phyloP scores from a whole-genome alignment of 257 asterid species.

The Petunia axillaris region DNA sequence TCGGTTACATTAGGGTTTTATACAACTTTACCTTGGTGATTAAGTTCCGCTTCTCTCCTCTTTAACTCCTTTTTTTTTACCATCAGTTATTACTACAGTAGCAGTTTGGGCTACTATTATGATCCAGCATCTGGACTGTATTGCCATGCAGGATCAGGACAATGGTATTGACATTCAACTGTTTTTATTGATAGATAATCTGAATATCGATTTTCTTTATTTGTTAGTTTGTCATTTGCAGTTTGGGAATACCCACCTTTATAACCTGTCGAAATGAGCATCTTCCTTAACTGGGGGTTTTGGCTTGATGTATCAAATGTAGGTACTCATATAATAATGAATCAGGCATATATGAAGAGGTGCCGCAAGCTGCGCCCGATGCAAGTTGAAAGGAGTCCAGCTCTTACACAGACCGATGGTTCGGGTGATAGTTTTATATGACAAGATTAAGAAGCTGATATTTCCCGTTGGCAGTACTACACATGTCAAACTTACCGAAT shows the following conservation, averaged over 20 bases:
- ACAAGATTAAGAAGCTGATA: not conserved
- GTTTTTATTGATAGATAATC: not conserved
- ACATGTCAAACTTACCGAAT: not conserved
- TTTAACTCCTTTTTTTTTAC: not conserved
- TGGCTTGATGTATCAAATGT: not conserved
- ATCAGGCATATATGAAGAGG: constrained; percentile 68
- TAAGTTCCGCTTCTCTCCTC: not conserved
- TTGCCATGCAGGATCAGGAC: constrained; percentile 82
- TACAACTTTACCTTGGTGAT: too few relatives aligned
- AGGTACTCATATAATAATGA: constrained; percentile 83
- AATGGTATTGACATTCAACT: constrained; percentile 57
- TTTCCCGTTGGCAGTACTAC: not conserved
- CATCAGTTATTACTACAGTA: constrained; percentile 84
- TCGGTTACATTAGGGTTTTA: too few relatives aligned
- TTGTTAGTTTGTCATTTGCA: not conserved
- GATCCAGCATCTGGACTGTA: constrained; percentile 89
- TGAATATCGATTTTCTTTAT: not conserved
- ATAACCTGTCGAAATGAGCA: not conserved
- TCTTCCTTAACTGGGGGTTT: not conserved
- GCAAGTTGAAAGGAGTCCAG: constrained; percentile 36
- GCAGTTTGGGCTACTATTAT: constrained; percentile 88
- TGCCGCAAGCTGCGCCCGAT: constrained; percentile 44
- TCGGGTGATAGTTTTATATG: not conserved
- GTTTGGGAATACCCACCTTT: not conserved
- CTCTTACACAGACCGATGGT: not conserved